Conservation (phyloP, 441 rosid genomes). For the Eruca vesicaria region DNA sequence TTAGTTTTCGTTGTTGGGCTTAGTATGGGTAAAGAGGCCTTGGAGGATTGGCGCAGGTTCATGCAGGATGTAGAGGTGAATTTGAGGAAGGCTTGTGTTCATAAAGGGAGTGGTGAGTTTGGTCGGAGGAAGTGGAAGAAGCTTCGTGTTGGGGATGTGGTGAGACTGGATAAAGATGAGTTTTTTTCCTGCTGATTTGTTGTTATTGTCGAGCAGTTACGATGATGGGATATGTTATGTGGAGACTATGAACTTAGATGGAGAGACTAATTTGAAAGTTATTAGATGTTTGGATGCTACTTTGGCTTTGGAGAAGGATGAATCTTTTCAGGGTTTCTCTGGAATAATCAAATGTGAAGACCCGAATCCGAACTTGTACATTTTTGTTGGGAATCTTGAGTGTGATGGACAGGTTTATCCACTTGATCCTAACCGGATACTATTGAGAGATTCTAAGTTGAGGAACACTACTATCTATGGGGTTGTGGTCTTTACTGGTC, state of each 20-base stretch:
- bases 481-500: conserved; percentile 67
- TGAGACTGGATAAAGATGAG: conserved; percentile 59
- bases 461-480: conserved; percentile 69
- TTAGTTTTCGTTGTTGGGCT: conserved; percentile 62
- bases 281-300: conserved; percentile 62
- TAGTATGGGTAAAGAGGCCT: conserved; percentile 66
- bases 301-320: conserved; percentile 43
- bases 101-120: conserved; percentile 50
- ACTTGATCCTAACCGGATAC: conserved; percentile 54
- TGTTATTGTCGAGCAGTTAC: conserved; percentile 61
- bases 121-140: conserved; percentile 52
- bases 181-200: conserved; percentile 69
- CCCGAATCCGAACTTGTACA: conserved; percentile 72
- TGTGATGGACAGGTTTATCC: conserved; percentile 48
- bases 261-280: conserved; percentile 71
- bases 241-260: conserved; percentile 86
- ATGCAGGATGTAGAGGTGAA: conserved; percentile 58
- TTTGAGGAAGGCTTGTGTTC: conserved; percentile 41
- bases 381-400: conserved; percentile 66
- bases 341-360: conserved; percentile 61
- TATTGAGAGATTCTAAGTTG: conserved; percentile 74
- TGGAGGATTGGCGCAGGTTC: conserved; percentile 74
- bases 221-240: conserved; percentile 83
- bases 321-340: conserved; percentile 36
- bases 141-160: conserved; percentile 62